phyloP scores from a whole-genome alignment of 495 filamentous ascomycete species.

The Lasiosphaeria miniovina region DNA sequence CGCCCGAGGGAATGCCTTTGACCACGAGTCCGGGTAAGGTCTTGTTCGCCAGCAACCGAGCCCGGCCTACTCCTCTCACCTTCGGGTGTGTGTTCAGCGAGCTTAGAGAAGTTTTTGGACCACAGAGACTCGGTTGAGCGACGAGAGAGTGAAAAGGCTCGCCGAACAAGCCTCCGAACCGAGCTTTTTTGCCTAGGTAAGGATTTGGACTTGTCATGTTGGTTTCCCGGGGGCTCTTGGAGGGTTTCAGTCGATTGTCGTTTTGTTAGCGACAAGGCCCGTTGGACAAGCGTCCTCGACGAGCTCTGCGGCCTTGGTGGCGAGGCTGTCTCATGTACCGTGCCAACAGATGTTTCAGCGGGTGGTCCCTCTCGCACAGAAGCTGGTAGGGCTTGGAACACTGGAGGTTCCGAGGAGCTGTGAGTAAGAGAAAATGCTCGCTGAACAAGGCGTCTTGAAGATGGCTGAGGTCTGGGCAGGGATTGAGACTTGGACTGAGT shows the following conservation, averaged over 20 bases:
- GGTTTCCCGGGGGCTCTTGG: background rate
- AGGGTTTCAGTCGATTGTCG: background rate
- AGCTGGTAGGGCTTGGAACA: background rate
- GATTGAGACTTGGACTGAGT: background rate
- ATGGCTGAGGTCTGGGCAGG: conserved; percentile 5
- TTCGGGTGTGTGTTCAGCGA: background rate
- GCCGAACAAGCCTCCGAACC: background rate
- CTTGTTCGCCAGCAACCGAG: background rate
- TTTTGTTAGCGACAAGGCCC: conserved; percentile 9
- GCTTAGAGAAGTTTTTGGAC: background rate
- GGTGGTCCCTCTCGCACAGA: background rate
- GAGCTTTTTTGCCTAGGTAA: background rate
- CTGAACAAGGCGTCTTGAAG: conserved; percentile 13
- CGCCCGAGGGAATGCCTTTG: background rate
- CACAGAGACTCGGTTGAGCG: background rate
- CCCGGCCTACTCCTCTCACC: background rate
- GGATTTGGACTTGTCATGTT: background rate
- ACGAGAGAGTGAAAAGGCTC: background rate
- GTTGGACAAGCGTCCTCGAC: conserved; percentile 3
- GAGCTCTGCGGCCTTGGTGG: background rate
- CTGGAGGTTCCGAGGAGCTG: conserved; percentile 17
- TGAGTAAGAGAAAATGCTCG: conserved; percentile 22
- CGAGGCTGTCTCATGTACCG: background rate
- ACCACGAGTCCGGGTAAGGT: background rate
- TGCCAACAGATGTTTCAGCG: background rate